phyloP scores from a whole-genome alignment of 345 rosid genomes.

The Zanthoxylum bungeanum region DNA sequence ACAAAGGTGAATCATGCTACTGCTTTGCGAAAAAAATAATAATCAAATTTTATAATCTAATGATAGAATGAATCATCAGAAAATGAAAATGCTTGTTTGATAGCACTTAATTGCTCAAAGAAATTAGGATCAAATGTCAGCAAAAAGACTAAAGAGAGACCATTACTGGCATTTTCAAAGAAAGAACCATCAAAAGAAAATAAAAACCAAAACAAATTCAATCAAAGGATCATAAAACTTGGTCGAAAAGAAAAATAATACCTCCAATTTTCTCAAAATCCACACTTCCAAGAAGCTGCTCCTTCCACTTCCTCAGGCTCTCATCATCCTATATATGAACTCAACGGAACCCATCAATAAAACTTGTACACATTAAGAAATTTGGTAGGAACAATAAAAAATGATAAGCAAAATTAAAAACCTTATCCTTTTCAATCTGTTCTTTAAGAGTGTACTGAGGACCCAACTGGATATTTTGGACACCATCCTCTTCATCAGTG shows the following conservation, averaged over 20 bases:
- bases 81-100: neutral
- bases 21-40: neutral
- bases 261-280: slow-evolving; percentile 73
- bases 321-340: slow-evolving; percentile 58
- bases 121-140: neutral
- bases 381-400: too few relatives aligned
- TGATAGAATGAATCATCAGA: neutral
- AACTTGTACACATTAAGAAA: neutral
- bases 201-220: neutral
- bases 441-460: slow-evolving; percentile 74
- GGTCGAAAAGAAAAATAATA: neutral
- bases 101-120: neutral
- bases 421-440: slow-evolving; percentile 76
- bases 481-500: slow-evolving; percentile 61
- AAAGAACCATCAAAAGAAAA: too few relatives aligned
- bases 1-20: neutral
- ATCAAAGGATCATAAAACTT: neutral
- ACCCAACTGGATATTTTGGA: slow-evolving; percentile 50
- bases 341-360: neutral
- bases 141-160: neutral
- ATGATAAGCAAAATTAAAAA: slow-evolving; percentile 24
- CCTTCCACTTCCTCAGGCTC: slow-evolving; percentile 82
- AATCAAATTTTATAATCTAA: neutral
- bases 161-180: neutral
- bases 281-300: slow-evolving; percentile 75